Evolutionary conservation across 306 rosid species (phyloP).

Genomic region (Trifolium fragiferum): DNA sequence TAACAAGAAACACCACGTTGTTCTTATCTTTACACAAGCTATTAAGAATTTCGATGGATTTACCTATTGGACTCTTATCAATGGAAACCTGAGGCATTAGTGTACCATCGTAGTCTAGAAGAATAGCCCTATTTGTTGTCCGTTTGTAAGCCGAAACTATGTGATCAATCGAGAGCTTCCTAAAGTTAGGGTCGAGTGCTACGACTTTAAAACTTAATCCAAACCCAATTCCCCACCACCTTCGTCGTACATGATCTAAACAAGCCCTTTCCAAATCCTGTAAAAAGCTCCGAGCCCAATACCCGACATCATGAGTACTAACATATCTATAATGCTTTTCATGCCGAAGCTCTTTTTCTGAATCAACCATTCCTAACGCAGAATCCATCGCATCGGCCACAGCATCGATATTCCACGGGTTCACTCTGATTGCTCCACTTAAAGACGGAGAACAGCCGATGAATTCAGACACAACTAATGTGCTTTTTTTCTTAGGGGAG

Average conservation of each 20-base stretch:
- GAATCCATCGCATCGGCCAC: constrained; percentile 88
- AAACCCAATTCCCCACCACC: constrained; percentile 92
- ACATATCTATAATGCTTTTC: constrained; percentile 92
- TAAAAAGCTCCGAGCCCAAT: constrained; percentile 91
- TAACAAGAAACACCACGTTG: constrained; percentile 78
- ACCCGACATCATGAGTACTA: constrained; percentile 86
- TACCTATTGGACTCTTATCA: constrained; percentile 69
- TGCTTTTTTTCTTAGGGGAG: constrained; percentile 66
- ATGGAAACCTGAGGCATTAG: constrained; percentile 74
- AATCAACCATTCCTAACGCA: constrained; percentile 68
- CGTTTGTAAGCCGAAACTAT: constrained; percentile 74
- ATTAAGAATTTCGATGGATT: constrained; percentile 60
- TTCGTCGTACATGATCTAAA: constrained; percentile 66
- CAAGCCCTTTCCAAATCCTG: constrained; percentile 84
- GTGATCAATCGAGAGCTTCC: constrained; percentile 79
- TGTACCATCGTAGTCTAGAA: constrained; percentile 86
- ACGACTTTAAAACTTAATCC: constrained; percentile 88
- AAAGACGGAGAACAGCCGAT: constrained; percentile 91
- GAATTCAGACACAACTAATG: constrained; percentile 85
- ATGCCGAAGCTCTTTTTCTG: constrained; percentile 84
- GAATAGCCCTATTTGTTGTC: constrained; percentile 71
- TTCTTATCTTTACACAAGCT: constrained; percentile 70
- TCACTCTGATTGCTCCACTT: constrained; percentile 90
- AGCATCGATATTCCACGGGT: constrained; percentile 88
- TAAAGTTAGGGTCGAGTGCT: constrained; percentile 83